A percentile compares a stretch with the other conserved stretches of the same genome.
Evolutionary conservation across 108 stramenopile species (phyloP).

Genomic region (Nitzschia sp.): DNA sequence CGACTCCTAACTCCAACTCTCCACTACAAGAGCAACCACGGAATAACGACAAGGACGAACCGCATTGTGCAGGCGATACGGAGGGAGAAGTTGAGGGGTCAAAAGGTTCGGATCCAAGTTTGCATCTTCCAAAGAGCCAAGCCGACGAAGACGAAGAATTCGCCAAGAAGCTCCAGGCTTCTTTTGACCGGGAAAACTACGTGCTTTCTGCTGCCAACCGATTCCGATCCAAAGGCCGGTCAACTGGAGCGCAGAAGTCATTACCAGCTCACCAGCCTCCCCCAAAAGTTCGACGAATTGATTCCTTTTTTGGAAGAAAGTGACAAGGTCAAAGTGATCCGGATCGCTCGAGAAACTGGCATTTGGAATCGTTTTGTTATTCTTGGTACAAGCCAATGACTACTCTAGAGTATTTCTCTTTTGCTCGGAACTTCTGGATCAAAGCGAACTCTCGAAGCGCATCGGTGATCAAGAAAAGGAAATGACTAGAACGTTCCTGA

Average conservation of each 20-base stretch:
- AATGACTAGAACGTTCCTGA: too few species aligned
- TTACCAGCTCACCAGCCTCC: not conserved
- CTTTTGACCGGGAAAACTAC: constrained; percentile 53
- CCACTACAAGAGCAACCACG: not conserved
- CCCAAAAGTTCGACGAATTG: constrained; percentile 23
- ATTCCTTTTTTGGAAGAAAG: constrained; percentile 27
- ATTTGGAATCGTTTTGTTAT: too few species aligned
- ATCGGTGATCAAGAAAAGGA: too few species aligned
- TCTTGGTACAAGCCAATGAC: too few species aligned
- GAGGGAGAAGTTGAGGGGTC: not conserved
- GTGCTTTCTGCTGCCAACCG: constrained; percentile 26
- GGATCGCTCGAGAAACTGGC: too few species aligned
- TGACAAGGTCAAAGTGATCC: constrained; percentile 13
- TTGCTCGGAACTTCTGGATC: too few species aligned
- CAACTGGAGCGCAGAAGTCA: not conserved
- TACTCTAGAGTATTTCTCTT: too few species aligned
- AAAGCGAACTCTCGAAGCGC: too few species aligned
- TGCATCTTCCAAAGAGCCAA: not conserved
- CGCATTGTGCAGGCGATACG: not conserved
- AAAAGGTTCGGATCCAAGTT: not conserved
- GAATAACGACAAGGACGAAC: not conserved
- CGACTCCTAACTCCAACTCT: too few species aligned
- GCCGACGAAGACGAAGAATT: constrained; percentile 57
- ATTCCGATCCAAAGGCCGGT: constrained; percentile 10
- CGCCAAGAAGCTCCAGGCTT: constrained; percentile 67